These are phyloP conservation scores for Exophiala calicioides DNA, from an alignment of 2,329 filamentous ascomycete genomes.

Conservation along the genomic window DNA sequence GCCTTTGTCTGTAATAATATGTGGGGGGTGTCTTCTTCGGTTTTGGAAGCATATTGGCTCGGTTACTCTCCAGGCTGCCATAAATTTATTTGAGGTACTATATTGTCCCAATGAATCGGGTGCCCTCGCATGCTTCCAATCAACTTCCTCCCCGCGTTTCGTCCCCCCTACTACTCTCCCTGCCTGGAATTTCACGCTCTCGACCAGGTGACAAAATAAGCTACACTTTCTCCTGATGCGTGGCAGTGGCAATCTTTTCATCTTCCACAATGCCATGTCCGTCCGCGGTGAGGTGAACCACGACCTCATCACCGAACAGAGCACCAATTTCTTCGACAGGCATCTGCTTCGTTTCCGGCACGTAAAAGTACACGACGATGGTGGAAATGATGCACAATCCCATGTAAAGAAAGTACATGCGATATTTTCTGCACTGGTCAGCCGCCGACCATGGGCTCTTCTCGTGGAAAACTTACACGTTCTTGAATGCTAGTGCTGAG, in stretches of 20 bases:
- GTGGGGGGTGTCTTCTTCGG: too few relatives aligned
- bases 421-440: constrained; percentile 9
- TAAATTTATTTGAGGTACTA: too few relatives aligned
- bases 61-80: too few relatives aligned
- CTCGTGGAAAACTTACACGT: constrained; percentile 12
- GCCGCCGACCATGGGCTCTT: neutral
- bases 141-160: too few relatives aligned
- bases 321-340: constrained; percentile 42
- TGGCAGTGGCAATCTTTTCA: neutral
- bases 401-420: constrained; percentile 33
- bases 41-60: too few relatives aligned
- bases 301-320: constrained; percentile 32
- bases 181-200: too few relatives aligned
- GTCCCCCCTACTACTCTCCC: too few relatives aligned
- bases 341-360: constrained; percentile 37
- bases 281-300: constrained; percentile 19
- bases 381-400: constrained; percentile 14
- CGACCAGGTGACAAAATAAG: too few relatives aligned
- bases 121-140: too few relatives aligned
- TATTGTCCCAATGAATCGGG: too few relatives aligned
- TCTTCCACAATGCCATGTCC: constrained; percentile 19
- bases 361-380: constrained; percentile 16
- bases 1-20: too few relatives aligned
- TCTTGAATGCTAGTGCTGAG: constrained; percentile 12
- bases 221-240: too few relatives aligned